Percentiles rank a stretch among this genome's conserved stretches.
Conservation (phyloP, 352 stramenopile species). For the Pythium rishiriense region DNA sequence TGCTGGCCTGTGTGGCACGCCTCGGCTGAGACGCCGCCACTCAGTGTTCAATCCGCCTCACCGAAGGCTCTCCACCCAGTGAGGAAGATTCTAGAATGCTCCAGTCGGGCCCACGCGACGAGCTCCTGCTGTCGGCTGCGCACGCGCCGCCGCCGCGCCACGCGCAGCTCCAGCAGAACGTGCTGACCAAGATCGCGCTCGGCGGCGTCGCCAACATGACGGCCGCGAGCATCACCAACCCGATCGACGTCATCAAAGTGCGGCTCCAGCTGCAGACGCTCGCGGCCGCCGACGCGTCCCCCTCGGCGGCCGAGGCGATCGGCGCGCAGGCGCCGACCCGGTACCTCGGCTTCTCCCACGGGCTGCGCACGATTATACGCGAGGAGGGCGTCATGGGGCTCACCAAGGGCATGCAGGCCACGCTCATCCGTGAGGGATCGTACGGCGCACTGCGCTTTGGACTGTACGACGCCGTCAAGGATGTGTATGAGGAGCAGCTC, state of each 20-base stretch:
- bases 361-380: constrained; percentile 49
- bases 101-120: constrained; percentile 12
- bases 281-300: neutral
- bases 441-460: constrained; percentile 83
- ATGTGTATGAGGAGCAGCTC: constrained; percentile 58
- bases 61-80: neutral
- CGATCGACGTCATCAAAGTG: constrained; percentile 62
- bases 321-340: constrained; percentile 29
- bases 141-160: constrained; percentile 22
- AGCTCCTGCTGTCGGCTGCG: neutral
- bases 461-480: constrained; percentile 78
- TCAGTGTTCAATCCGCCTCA: constrained; percentile 6
- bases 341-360: constrained; percentile 60
- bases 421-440: constrained; percentile 63
- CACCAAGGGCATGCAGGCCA: constrained; percentile 62
- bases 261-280: constrained; percentile 42
- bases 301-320: neutral
- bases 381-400: constrained; percentile 62
- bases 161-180: constrained; percentile 49
- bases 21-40: neutral
- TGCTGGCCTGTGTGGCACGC: neutral
- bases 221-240: constrained; percentile 48
- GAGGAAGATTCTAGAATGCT: constrained; percentile 11
- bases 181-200: constrained; percentile 62
- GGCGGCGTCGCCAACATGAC: constrained; percentile 65